Conservation (phyloP, 2,329 filamentous ascomycete genomes). For the Pseudogymnoascus sp. region DNA sequence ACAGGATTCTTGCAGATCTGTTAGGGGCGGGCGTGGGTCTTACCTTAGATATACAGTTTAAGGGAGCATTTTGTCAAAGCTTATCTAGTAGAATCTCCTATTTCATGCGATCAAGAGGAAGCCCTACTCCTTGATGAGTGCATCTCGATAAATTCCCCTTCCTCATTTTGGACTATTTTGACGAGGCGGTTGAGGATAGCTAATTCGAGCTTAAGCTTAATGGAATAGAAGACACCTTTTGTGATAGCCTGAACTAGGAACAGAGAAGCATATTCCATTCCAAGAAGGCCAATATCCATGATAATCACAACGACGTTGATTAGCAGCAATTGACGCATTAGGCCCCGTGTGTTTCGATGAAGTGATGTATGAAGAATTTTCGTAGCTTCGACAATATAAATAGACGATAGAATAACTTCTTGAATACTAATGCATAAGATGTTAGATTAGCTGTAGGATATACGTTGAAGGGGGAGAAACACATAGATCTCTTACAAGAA, state of each 20-base stretch:
- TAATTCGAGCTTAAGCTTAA: slow-evolving; percentile 49
- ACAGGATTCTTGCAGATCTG: no score
- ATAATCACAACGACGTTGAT: slow-evolving; percentile 38
- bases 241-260: slow-evolving; percentile 35
- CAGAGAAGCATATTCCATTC: slow-evolving; percentile 34
- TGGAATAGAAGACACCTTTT: slow-evolving; percentile 37
- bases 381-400: background rate
- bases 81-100: no score
- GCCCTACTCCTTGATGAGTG: no score
- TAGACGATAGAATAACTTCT: background rate
- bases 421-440: background rate
- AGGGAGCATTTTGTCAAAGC: no score
- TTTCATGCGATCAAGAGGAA: no score
- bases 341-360: background rate
- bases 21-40: no score
- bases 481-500: background rate
- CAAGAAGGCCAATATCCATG: slow-evolving; percentile 35
- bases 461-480: no score
- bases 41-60: no score
- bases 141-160: background rate
- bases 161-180: slow-evolving; percentile 11
- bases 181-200: slow-evolving; percentile 42
- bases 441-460: background rate
- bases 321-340: slow-evolving; percentile 37
- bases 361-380: background rate